phyloP scores from a whole-genome alignment of 2,329 filamentous ascomycete species.

The Ophiostoma triangulosporum region DNA sequence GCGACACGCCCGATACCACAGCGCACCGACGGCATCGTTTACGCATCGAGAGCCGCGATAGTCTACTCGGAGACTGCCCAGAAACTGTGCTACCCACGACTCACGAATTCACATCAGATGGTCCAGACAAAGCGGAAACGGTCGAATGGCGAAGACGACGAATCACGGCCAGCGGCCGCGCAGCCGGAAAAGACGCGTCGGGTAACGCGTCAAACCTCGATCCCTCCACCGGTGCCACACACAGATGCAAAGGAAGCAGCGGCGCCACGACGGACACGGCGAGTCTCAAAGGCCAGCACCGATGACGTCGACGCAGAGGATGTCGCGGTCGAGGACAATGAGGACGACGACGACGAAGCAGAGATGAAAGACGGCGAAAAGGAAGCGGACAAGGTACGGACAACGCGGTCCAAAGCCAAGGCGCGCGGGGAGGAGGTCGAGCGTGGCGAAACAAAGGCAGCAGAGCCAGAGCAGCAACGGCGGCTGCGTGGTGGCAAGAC shows the following conservation, averaged over 20 bases:
- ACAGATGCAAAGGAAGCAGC: background rate
- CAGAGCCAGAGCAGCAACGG: background rate
- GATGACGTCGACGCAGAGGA: background rate
- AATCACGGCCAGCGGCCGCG: background rate
- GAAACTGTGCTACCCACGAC: background rate
- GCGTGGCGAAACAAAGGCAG: too few relatives aligned
- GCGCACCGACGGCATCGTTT: background rate
- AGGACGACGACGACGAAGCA: background rate
- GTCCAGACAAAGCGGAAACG: slow-evolving; percentile 22
- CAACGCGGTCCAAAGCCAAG: background rate
- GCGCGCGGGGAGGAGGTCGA: background rate
- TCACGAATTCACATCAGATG: slow-evolving; percentile 11
- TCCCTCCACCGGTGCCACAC: slow-evolving; percentile 15
- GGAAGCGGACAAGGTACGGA: background rate
- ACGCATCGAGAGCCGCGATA: background rate
- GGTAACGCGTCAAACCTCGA: slow-evolving; percentile 23
- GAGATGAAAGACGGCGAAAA: background rate
- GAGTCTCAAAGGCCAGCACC: background rate
- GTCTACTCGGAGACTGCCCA: background rate
- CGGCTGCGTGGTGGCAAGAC: slow-evolving; percentile 2
- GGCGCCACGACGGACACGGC: slow-evolving; percentile 15
- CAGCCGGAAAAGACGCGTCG: slow-evolving; percentile 16
- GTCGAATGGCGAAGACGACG: slow-evolving; percentile 12
- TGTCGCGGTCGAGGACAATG: background rate
- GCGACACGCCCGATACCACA: background rate